Evolutionary conservation across 805 yeast species (phyloP).

Genomic region (Candida multigemmis): DNA sequence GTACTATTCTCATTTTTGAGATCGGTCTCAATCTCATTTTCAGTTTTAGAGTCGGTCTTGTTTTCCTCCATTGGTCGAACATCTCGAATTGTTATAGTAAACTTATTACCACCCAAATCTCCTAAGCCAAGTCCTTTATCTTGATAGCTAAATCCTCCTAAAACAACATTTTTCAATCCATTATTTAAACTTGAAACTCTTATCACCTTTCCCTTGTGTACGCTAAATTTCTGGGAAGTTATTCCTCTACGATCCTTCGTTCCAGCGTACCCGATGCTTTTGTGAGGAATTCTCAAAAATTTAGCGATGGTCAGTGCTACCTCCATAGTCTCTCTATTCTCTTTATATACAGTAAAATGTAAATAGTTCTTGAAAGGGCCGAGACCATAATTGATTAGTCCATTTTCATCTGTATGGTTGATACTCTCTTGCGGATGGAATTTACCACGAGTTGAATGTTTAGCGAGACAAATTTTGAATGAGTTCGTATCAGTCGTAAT

Average conservation of each 20-base stretch:
- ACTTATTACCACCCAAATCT: conserved; percentile 82
- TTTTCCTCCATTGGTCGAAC: conserved; percentile 33
- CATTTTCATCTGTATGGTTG: conserved; percentile 36
- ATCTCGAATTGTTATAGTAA: conserved; percentile 75
- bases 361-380: conserved; percentile 65
- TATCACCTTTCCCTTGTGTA: conserved; percentile 60
- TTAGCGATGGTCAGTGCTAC: conserved; percentile 69
- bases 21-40: conserved; percentile 27
- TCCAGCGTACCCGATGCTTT: conserved; percentile 75
- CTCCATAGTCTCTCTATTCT: conserved; percentile 96
- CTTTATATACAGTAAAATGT: conserved; percentile 80
- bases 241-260: conserved; percentile 96
- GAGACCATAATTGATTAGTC: conserved; percentile 58
- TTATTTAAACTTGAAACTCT: conserved; percentile 71
- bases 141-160: conserved; percentile 72
- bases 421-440: conserved; percentile 26
- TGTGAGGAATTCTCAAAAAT: conserved; percentile 66
- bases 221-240: conserved; percentile 75
- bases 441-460: conserved; percentile 26
- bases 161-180: conserved; percentile 63
- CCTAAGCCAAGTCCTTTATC: conserved; percentile 64
- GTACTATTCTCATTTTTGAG: conserved; percentile 39
- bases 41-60: too few relatives aligned
- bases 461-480: conserved; percentile 52
- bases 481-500: conserved; percentile 62